Percentiles rank a stretch among this genome's conserved stretches.
These are phyloP conservation scores for Nicotiana obtusifolia DNA, from an alignment of 257 asterid genomes.

Conservation along the genomic window DNA sequence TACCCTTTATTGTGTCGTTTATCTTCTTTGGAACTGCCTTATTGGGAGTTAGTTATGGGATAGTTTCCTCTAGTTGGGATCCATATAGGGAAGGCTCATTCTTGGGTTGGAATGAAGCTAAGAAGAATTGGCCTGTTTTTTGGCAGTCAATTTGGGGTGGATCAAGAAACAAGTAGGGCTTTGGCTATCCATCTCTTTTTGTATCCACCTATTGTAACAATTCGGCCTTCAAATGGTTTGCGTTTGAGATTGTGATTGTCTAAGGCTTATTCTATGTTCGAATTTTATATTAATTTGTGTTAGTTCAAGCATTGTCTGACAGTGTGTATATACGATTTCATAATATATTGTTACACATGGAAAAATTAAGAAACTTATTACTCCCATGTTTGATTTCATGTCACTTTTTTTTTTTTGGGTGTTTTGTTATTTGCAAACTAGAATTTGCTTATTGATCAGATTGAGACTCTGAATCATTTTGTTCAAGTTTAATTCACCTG, in stretches of 20 bases:
- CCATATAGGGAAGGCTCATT: conserved; percentile 87
- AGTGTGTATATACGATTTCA: too few relatives aligned
- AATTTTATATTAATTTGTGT: not conserved
- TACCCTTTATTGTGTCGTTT: conserved; percentile 83
- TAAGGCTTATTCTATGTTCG: not conserved
- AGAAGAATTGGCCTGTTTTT: conserved; percentile 94
- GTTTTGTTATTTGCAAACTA: not conserved
- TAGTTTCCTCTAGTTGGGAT: conserved; percentile 98
- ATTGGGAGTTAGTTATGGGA: conserved; percentile 82
- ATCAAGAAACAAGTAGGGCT: conserved; percentile 36
- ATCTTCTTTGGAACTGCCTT: conserved; percentile 84
- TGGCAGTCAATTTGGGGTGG: conserved; percentile 75
- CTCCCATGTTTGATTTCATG: not conserved
- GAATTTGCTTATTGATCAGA: not conserved
- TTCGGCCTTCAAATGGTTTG: not conserved
- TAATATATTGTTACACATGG: too few relatives aligned
- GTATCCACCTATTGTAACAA: not conserved
- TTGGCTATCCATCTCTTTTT: not conserved
- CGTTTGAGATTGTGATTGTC: not conserved
- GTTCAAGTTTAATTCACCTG: too few relatives aligned
- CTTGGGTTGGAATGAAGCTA: conserved; percentile 92
- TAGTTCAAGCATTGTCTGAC: too few relatives aligned
- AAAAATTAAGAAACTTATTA: too few relatives aligned
- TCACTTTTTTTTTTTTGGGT: too few relatives aligned
- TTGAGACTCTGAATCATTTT: too few relatives aligned